Percentiles rank a stretch among this genome's conserved stretches.
Evolutionary conservation across 2,329 filamentous ascomycete species (phyloP).

Genomic region (Claviceps fusiformis): DNA sequence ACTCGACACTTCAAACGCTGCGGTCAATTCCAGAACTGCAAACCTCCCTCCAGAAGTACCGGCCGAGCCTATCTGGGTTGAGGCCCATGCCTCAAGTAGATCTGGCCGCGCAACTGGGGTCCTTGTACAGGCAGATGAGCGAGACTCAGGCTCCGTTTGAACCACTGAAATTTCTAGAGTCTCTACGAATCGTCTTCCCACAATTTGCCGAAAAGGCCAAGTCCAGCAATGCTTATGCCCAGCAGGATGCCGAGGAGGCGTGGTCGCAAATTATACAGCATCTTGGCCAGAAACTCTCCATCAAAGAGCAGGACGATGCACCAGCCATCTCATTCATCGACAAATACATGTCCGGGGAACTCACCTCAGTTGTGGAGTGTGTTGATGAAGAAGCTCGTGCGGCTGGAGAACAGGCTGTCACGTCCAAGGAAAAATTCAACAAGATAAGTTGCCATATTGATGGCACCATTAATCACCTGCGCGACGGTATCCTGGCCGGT

Average conservation of each 20-base stretch:
- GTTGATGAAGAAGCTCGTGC: constrained; percentile 69
- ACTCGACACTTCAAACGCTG: constrained; percentile 89
- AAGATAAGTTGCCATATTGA: constrained; percentile 93
- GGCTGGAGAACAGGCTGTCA: constrained; percentile 55
- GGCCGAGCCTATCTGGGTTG: constrained; percentile 14
- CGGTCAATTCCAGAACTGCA: constrained; percentile 84
- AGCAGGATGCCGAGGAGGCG: constrained; percentile 96
- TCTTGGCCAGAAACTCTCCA: constrained; percentile 62
- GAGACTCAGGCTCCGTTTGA: constrained; percentile 79
- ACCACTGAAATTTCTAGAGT: constrained; percentile 68
- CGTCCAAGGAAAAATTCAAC: constrained; percentile 62
- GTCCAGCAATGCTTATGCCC: constrained; percentile 74
- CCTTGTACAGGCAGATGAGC: constrained; percentile 79
- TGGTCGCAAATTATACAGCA: constrained; percentile 92
- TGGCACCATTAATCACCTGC: constrained; percentile 71
- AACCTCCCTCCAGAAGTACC: constrained; percentile 53
- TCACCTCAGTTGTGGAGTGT: constrained; percentile 66
- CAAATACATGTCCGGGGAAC: constrained; percentile 75
- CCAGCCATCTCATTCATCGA: constrained; percentile 64
- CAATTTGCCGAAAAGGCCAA: constrained; percentile 88
- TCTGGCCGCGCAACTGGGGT: constrained; percentile 62
- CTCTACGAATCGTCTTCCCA: constrained; percentile 67
- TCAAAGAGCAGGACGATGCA: constrained; percentile 38
- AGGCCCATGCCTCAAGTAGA: constrained; percentile 45
- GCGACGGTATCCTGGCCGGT: constrained; percentile 72